phyloP scores from a whole-genome alignment of 1,139 yeast genomes.

The Saccharomycopsis phalli region DNA sequence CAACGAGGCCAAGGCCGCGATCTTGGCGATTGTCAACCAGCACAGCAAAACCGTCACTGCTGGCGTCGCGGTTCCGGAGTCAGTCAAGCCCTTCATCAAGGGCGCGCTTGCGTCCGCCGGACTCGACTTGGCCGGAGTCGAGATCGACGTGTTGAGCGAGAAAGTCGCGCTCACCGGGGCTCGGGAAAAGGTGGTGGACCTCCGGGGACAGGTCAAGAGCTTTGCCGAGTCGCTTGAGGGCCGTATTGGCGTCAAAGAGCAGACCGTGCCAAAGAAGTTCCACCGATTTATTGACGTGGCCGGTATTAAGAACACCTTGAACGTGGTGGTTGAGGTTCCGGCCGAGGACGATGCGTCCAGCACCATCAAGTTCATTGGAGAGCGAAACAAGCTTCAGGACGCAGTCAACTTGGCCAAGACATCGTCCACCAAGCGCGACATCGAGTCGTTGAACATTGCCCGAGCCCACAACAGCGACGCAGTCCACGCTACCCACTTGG shows the following conservation, averaged over 20 bases:
- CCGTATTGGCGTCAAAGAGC: slow-evolving; percentile 35
- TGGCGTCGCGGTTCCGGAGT: slow-evolving; percentile 39
- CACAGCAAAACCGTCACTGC: slow-evolving; percentile 54
- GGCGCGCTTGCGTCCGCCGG: slow-evolving; percentile 23
- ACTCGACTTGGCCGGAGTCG: slow-evolving; percentile 26
- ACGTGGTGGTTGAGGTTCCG: slow-evolving; percentile 61
- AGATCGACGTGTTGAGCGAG: slow-evolving; percentile 20
- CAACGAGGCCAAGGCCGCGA: slow-evolving; percentile 60
- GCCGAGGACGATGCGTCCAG: slow-evolving; percentile 30
- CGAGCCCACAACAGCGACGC: slow-evolving; percentile 80
- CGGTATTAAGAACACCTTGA: slow-evolving; percentile 42
- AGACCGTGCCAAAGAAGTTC: slow-evolving; percentile 40
- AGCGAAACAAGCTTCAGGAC: slow-evolving; percentile 39
- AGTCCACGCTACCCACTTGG: slow-evolving; percentile 65
- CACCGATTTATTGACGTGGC: slow-evolving; percentile 41
- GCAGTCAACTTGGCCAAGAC: slow-evolving; percentile 52
- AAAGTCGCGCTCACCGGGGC: slow-evolving; percentile 49
- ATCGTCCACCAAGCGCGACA: slow-evolving; percentile 45
- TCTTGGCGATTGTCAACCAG: slow-evolving; percentile 65
- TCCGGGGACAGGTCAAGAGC: slow-evolving; percentile 39
- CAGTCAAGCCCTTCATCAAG: slow-evolving; percentile 46
- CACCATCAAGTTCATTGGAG: slow-evolving; percentile 60
- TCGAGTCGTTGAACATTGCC: slow-evolving; percentile 70
- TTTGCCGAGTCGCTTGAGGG: slow-evolving; percentile 37
- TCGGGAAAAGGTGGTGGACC: slow-evolving; percentile 47